A percentile compares a stretch with the other conserved stretches of the same genome.
These are phyloP conservation scores for Suillus sp. DNA, from an alignment of 768 basidiomycete species.

Conservation along the genomic window DNA sequence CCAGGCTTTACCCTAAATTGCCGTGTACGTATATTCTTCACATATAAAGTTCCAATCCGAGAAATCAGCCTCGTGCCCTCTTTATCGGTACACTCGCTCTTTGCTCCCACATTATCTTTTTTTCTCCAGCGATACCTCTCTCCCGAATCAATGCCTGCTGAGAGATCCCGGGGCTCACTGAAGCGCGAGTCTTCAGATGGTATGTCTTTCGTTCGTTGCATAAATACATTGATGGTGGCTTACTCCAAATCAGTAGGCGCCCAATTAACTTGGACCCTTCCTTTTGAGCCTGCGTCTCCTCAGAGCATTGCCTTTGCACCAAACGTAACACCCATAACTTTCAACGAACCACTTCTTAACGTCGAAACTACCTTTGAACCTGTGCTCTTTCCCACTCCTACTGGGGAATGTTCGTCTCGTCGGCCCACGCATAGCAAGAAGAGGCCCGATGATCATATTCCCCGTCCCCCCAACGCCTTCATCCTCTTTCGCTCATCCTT, in stretches of 20 bases:
- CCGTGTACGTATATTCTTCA: slow-evolving; percentile 35
- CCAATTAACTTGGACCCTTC: slow-evolving; percentile 49
- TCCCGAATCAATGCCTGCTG: slow-evolving; percentile 45
- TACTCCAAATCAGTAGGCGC: slow-evolving; percentile 33
- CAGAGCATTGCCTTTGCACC: slow-evolving; percentile 57
- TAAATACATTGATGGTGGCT: slow-evolving; percentile 11
- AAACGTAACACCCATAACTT: slow-evolving; percentile 59
- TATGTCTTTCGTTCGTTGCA: slow-evolving; percentile 25
- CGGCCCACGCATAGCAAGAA: slow-evolving; percentile 64
- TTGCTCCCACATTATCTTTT: slow-evolving; percentile 14
- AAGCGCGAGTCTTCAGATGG: slow-evolving; percentile 40
- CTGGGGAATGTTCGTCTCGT: slow-evolving; percentile 37
- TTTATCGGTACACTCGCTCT: slow-evolving; percentile 22
- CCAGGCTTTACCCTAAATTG: slow-evolving; percentile 36
- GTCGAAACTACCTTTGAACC: slow-evolving; percentile 43
- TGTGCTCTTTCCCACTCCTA: slow-evolving; percentile 59
- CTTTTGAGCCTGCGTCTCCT: slow-evolving; percentile 41
- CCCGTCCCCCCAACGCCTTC: slow-evolving; percentile 84
- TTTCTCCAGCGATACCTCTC: slow-evolving; percentile 29
- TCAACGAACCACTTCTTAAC: slow-evolving; percentile 47
- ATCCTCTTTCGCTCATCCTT: slow-evolving; percentile 85
- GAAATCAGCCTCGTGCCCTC: slow-evolving; percentile 27
- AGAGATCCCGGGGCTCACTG: slow-evolving; percentile 41
- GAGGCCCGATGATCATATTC: slow-evolving; percentile 75
- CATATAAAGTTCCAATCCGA: slow-evolving; percentile 32